phyloP scores from a whole-genome alignment of 1,284 basidiomycete genomes.

The Heterobasidion annosum region DNA sequence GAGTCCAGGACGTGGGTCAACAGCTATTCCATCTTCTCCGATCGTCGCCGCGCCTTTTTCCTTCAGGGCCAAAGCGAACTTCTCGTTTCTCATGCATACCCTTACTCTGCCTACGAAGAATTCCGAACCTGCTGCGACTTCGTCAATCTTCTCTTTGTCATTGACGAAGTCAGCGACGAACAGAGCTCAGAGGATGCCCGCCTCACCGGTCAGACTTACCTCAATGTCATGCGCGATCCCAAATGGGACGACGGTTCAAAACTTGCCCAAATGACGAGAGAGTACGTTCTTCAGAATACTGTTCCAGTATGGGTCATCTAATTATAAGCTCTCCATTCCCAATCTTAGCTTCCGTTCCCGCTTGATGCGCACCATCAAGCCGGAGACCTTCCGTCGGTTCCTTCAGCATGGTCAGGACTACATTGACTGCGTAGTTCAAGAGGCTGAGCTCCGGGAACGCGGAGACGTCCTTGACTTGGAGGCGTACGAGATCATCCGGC shows the following conservation, averaged over 20 bases:
- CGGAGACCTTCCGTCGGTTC: constrained; percentile 31
- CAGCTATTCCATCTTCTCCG: constrained; percentile 47
- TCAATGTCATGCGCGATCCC: constrained; percentile 22
- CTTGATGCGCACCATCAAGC: constrained; percentile 31
- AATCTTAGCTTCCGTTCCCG: constrained; percentile 40
- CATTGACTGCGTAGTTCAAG: constrained; percentile 25
- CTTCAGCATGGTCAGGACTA: constrained; percentile 24
- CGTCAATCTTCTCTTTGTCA: constrained; percentile 58
- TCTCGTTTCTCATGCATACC: constrained; percentile 47
- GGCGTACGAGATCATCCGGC: constrained; percentile 24
- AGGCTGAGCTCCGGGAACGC: constrained; percentile 25
- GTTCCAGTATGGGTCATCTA: not conserved
- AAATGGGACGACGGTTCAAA: constrained; percentile 25
- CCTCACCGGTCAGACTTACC: constrained; percentile 41
- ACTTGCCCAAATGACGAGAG: constrained; percentile 24
- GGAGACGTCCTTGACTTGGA: constrained; percentile 22
- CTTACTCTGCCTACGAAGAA: constrained; percentile 48
- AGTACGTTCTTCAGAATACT: constrained; percentile 15
- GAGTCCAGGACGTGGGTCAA: constrained; percentile 58
- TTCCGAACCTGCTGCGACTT: constrained; percentile 60
- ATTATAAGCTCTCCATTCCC: not conserved
- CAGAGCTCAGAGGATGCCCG: constrained; percentile 47
- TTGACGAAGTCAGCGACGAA: constrained; percentile 64
- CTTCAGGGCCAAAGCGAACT: constrained; percentile 48
- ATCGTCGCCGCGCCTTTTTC: constrained; percentile 52